These are phyloP conservation scores for Euclidium syriacum DNA, from an alignment of 345 rosid genomes.

Conservation along the genomic window DNA sequence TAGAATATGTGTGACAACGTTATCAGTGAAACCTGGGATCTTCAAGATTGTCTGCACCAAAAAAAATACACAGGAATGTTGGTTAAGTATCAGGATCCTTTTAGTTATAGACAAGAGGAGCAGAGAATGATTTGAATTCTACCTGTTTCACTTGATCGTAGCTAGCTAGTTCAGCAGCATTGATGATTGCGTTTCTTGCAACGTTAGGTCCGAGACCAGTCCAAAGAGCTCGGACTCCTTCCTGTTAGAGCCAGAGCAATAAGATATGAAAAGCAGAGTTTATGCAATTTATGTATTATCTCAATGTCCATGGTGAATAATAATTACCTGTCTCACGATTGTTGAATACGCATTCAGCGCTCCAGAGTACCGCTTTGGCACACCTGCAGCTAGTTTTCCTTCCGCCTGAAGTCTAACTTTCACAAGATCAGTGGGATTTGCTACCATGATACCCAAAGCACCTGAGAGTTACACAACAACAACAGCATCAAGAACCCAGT, in stretches of 20 bases:
- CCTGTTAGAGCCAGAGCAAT: constrained; percentile 42
- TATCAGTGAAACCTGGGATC: constrained; percentile 94
- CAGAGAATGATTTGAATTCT: not conserved
- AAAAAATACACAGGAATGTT: not conserved
- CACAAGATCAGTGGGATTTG: constrained; percentile 99
- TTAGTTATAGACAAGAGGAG: not conserved
- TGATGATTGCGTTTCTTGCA: constrained; percentile 90
- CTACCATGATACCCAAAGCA: constrained; percentile 74
- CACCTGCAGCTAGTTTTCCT: constrained; percentile 93
- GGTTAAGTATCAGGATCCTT: not conserved
- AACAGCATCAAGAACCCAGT: not conserved
- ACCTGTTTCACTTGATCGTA: constrained; percentile 97
- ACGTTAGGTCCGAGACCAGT: constrained; percentile 94
- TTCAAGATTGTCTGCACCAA: constrained; percentile 75
- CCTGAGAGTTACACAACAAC: constrained; percentile 39
- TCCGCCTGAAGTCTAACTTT: constrained; percentile 99
- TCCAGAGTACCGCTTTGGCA: constrained; percentile 90
- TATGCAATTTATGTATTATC: not conserved
- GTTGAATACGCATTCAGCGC: constrained; percentile 92
- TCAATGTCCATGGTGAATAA: constrained; percentile 14
- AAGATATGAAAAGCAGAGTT: not conserved
- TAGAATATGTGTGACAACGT: constrained; percentile 83
- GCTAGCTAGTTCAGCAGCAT: constrained; percentile 97
- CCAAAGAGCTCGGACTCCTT: constrained; percentile 93
- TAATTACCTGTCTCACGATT: constrained; percentile 76